phyloP scores from a whole-genome alignment of 176 grass and related monocot genomes.

The Leersia perrieri region DNA sequence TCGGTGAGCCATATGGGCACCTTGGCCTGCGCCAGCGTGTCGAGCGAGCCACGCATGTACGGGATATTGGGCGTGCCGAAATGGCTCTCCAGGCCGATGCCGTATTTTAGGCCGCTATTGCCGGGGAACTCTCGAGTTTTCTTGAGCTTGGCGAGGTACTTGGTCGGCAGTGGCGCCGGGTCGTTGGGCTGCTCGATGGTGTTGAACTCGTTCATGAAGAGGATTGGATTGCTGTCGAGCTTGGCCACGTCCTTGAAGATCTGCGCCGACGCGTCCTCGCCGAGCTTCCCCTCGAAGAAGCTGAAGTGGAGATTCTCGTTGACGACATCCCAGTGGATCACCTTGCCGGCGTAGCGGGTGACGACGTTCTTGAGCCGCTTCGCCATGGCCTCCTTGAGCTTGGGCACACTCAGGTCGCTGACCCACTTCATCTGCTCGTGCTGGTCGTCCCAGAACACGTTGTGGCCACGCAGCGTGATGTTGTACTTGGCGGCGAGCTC shows the following conservation, averaged over 20 bases:
- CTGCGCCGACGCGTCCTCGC: constrained; percentile 36
- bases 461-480: constrained; percentile 53
- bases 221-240: constrained; percentile 37
- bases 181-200: constrained; percentile 61
- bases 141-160: constrained; percentile 59
- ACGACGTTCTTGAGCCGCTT: constrained; percentile 44
- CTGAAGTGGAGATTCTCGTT: constrained; percentile 78
- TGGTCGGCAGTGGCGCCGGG: constrained; percentile 30
- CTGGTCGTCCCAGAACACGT: constrained; percentile 70
- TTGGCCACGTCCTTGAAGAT: constrained; percentile 45
- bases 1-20: constrained; percentile 89
- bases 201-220: constrained; percentile 87
- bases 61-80: constrained; percentile 63
- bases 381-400: constrained; percentile 43
- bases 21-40: constrained; percentile 54
- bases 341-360: constrained; percentile 46
- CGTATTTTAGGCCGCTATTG: constrained; percentile 33
- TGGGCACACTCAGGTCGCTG: not conserved
- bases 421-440: constrained; percentile 35
- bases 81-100: constrained; percentile 71
- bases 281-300: constrained; percentile 63
- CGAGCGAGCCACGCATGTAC: constrained; percentile 62
- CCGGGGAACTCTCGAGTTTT: constrained; percentile 40
- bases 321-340: constrained; percentile 76
- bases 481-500: constrained; percentile 37